Evolutionary conservation across 2,329 filamentous ascomycete species (phyloP), one percentile per base, ranked within the genome.

Genomic region (Pseudocercospora cruenta): DNA sequence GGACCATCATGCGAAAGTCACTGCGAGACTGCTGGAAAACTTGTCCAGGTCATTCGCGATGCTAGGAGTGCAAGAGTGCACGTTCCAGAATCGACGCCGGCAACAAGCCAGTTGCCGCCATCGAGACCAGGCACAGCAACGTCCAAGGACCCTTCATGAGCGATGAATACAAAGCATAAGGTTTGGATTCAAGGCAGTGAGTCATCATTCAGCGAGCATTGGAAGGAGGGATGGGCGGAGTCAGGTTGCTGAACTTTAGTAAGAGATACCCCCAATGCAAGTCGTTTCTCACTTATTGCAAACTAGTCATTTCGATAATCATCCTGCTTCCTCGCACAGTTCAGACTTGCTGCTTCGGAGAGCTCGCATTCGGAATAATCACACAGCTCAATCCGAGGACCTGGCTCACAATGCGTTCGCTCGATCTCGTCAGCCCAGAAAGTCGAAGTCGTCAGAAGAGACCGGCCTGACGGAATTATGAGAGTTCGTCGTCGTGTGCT

Each of bases 11-110:
- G 89, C 74, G 94, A 98, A 80, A 90, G 91, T 12, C 92, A 97
- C 75, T 91, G 90, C 73, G 84, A 87, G 72, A 95, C 92, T 74
- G 82, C 92, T 65, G 92, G 90, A 0, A 90, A 95, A 81, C 90
- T 88, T 45, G 85, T 97, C 1, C 80, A 90, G 58, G 91, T 97
- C 26, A 61, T 75, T 26, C 67, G 67, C 14, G 71, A 73, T 53
- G 10, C 66, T 3, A 43, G 70, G 10, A 65, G 59, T 12, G 39
- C 63, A 8, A 67, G 45, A 19, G 64, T 72, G 19, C 57, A 68
- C 16, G 66, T 71, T 49, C 53, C 61, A 4, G 69, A 72, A 54
- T 61, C 63, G 8, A 45, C 31, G 31, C 22, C 60, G n/a, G 45
- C 43, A 19, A 26, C 39, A 4, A 33, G 31, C 21, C 45, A 51